Conservation (phyloP, 495 filamentous ascomycete species). For the Chlorociboria aeruginascens region DNA sequence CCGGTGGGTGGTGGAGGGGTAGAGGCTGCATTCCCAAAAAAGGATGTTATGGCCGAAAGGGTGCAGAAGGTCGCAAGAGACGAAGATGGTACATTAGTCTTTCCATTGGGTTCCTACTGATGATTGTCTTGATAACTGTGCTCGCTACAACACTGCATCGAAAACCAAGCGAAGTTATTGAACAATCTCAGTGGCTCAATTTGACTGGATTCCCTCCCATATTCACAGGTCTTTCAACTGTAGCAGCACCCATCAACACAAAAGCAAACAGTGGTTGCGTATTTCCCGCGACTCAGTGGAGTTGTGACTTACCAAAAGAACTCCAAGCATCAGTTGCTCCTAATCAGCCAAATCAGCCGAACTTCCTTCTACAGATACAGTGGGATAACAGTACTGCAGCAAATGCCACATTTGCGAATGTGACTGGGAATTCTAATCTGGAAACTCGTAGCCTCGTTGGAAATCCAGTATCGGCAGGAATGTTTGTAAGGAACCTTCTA, state of each 20-base stretch:
- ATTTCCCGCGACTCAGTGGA: constrained; percentile 61
- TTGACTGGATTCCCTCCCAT: constrained; percentile 78
- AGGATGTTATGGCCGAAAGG: constrained; percentile 48
- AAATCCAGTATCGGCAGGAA: constrained; percentile 26
- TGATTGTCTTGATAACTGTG: constrained; percentile 47
- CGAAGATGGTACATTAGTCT: constrained; percentile 49
- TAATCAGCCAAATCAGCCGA: constrained; percentile 52
- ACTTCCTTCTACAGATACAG: constrained; percentile 67
- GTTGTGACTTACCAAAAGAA: constrained; percentile 69
- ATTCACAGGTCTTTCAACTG: constrained; percentile 66
- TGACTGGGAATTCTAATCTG: constrained; percentile 14
- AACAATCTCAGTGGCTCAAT: constrained; percentile 61
- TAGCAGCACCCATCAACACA: constrained; percentile 52
- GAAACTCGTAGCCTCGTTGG: constrained; percentile 8
- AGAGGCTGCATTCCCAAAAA: constrained; percentile 44
- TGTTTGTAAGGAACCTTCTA: constrained; percentile 19
- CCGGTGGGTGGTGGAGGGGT: constrained; percentile 48
- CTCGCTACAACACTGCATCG: constrained; percentile 48
- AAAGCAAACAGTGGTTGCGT: constrained; percentile 52
- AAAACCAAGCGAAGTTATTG: constrained; percentile 20
- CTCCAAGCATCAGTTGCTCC: constrained; percentile 47
- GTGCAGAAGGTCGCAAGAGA: constrained; percentile 50
- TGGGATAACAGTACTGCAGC: constrained; percentile 58
- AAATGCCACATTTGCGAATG: constrained; percentile 19
- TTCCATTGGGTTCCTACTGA: constrained; percentile 36